phyloP scores from a whole-genome alignment of 2,329 filamentous ascomycete genomes.

The Pleomassaria siparia region DNA sequence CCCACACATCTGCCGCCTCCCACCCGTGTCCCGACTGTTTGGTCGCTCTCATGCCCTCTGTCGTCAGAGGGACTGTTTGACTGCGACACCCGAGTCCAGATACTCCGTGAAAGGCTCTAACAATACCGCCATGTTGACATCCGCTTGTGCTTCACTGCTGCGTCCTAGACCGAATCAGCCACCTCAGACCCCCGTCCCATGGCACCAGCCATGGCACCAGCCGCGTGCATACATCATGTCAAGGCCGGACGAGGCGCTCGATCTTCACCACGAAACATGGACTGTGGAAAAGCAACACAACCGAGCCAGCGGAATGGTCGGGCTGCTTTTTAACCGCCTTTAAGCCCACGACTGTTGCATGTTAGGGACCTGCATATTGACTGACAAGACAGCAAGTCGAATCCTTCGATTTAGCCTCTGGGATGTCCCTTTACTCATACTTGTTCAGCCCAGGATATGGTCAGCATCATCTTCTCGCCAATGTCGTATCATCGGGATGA shows the following conservation, averaged over 20 bases:
- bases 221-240: not conserved
- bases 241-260: not conserved
- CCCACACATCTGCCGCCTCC: slow-evolving; percentile 5
- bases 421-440: too few relatives aligned
- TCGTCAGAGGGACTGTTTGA: not conserved
- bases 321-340: not conserved
- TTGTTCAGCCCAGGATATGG: not conserved
- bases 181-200: not conserved
- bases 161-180: not conserved
- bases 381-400: not conserved
- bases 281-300: not conserved
- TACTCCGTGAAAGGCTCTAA: not conserved
- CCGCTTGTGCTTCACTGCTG: not conserved
- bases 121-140: not conserved
- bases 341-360: not conserved
- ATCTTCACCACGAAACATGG: not conserved
- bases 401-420: not conserved
- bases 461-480: not conserved
- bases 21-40: slow-evolving; percentile 10
- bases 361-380: not conserved
- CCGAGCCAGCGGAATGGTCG: not conserved
- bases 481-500: not conserved
- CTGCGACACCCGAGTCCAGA: slow-evolving; percentile 2
- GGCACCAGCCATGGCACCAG: not conserved
- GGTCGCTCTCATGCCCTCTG: slow-evolving; percentile 2